Conservation (phyloP, 2,329 filamentous ascomycete genomes). For the Huntiella bhutanensis region DNA sequence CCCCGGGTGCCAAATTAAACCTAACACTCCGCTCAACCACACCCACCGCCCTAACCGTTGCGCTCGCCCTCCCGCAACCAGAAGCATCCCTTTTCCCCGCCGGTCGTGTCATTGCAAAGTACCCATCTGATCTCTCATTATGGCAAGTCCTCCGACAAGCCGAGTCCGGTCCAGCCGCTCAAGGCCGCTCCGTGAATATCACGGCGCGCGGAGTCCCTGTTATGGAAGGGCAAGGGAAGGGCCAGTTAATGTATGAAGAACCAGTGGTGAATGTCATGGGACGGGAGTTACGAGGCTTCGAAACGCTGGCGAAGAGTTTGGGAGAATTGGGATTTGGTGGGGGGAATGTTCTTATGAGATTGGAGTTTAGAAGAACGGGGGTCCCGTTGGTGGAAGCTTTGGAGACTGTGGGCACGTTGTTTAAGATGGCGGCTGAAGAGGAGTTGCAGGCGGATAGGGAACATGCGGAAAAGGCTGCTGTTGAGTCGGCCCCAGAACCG, state of each 20-base stretch:
- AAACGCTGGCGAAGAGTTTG: conserved; percentile 74
- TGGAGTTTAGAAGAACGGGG: conserved; percentile 59
- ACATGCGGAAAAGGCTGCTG: background rate
- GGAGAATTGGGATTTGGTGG: conserved; percentile 73
- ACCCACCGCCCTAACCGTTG: conserved; percentile 68
- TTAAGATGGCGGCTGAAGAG: conserved; percentile 31
- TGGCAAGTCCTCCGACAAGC: conserved; percentile 86
- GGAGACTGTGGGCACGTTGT: conserved; percentile 59
- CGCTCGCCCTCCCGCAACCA: conserved; percentile 62
- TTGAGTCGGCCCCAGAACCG: background rate
- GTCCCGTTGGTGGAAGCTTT: conserved; percentile 73
- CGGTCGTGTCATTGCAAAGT: conserved; percentile 61
- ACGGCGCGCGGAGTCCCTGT: conserved; percentile 64
- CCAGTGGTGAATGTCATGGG: conserved; percentile 73
- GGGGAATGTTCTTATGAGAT: conserved; percentile 58
- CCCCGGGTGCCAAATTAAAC: conserved; percentile 76
- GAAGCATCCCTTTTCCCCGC: conserved; percentile 44
- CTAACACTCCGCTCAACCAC: conserved; percentile 76
- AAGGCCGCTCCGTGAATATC: conserved; percentile 50
- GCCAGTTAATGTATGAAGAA: conserved; percentile 72
- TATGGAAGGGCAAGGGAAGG: conserved; percentile 37
- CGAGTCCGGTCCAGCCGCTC: conserved; percentile 52
- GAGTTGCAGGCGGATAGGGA: conserved; percentile 7
- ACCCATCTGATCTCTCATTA: conserved; percentile 70
- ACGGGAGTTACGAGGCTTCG: conserved; percentile 55